These are phyloP conservation scores for Saitozyma sp. DNA, from an alignment of 768 basidiomycete genomes.

Conservation along the genomic window DNA sequence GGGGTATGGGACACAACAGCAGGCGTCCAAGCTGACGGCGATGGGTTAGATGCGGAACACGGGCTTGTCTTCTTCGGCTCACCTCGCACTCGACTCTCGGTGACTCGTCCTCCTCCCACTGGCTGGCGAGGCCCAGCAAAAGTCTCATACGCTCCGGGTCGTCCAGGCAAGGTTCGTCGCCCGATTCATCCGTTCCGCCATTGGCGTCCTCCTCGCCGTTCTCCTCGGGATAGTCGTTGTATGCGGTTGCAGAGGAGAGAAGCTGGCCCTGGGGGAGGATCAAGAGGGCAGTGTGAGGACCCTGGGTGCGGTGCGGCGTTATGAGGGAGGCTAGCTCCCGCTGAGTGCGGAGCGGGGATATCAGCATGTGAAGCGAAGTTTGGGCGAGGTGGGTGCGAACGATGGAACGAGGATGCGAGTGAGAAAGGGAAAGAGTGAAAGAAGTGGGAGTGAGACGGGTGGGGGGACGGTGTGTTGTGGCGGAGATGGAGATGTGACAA, in stretches of 20 bases:
- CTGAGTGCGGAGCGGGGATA: too few species aligned
- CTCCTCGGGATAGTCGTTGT: slow-evolving; percentile 21
- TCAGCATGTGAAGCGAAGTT: too few species aligned
- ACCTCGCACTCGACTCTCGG: slow-evolving; percentile 46
- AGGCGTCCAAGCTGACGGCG: slow-evolving; percentile 34
- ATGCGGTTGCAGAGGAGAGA: slow-evolving; percentile 19
- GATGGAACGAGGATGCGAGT: too few species aligned
- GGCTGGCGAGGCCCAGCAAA: slow-evolving; percentile 37
- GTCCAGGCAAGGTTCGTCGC: slow-evolving; percentile 42
- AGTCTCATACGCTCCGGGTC: slow-evolving; percentile 37
- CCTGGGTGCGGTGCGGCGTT: too few species aligned
- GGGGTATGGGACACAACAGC: slow-evolving; percentile 18
- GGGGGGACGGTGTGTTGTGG: too few species aligned
- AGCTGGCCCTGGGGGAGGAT: slow-evolving; percentile 38
- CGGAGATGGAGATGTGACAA: too few species aligned
- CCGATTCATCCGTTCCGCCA: slow-evolving; percentile 27
- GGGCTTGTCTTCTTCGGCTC: slow-evolving; percentile 4
- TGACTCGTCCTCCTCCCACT: slow-evolving; percentile 37
- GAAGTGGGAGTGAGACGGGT: too few species aligned
- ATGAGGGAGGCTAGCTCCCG: too few species aligned
- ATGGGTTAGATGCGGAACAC: not conserved
- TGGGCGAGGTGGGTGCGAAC: too few species aligned
- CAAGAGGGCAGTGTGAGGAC: slow-evolving; percentile 38
- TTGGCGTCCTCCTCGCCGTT: slow-evolving; percentile 25
- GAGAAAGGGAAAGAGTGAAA: too few species aligned